Base-by-base conservation (phyloP, 352 stramenopile species). In the Globisporangium okanoganense region DNA sequence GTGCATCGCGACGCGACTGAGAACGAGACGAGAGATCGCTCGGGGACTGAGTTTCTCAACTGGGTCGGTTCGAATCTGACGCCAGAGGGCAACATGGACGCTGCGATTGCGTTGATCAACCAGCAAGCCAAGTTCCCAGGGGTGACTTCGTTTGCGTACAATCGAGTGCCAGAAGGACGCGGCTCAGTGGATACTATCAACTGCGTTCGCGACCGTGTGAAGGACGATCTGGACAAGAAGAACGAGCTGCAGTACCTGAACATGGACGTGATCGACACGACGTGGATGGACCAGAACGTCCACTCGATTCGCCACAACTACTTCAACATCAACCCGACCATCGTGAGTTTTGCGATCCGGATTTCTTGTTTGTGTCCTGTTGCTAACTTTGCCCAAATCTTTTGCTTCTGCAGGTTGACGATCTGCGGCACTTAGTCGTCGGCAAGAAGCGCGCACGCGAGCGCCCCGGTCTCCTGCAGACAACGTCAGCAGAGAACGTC, bases 251-350 rank as follows among this genome's bases (percentile, higher is more conserved):
- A 58, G 18, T 87, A 78, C 58, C 57, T 92, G 3, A 79, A 91
- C 64, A 69, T 87, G 41, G 83, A 92, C 62, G 81, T 86, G 25
- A 87, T 92, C 41, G 81, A 92, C 58, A 92, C 78, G n/a, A 90
- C 83, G 5, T 82, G 71, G 62, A 79, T 92, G 56, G 83, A 92
- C 62, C 79, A 82, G 41, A 92, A 92, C 54, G 73, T 92, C 5
- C 76, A 87, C 53, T 52, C 69, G 18, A 71, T 90, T 20, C 70
- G 83, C 2, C 83, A 92, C 70, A 83, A 82, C 64, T 88, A 81
- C 60, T 92, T 87, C 62, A 89, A 80, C 56, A 45, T 92, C 13
- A 92, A 92, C 61, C 61, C 73, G 18, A 87, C 82, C 10, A 62
- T 92, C 13, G 66, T 91, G 59, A 38, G 58, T 73, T n/a, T n/a